Evolutionary conservation across 441 rosid genomes (phyloP), one percentile per base, ranked within the genome.

Genomic region (Pelargonium australe): DNA sequence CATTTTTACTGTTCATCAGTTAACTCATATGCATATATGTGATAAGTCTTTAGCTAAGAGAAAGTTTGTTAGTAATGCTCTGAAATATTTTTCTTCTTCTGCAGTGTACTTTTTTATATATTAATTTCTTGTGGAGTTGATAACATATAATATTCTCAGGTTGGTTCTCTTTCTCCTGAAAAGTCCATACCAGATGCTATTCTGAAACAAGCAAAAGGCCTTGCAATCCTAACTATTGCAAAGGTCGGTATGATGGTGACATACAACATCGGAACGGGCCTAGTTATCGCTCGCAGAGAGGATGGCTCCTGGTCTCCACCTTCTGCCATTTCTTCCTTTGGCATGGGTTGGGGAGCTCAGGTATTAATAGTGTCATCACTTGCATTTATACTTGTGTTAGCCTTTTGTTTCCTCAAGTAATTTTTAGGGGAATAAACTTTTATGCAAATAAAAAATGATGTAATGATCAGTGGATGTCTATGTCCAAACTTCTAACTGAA

Each of bases 291-390:
- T 75, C 90, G 85, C 17, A 85, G 95, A 79, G 87, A 85, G 76
- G 92, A 91, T 73, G 95, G 90, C 61, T 89, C 95, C 6, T 95
- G 99, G 97, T 95, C 99, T 75, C 95, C 99, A 55, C 99, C 97
- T 17, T 90, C 93, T 1, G 96, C 99, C 72, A 79, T 95, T 72
- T 88, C 97, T 73, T 81, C 99, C 43, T 87, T 87, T 72, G 97
- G 99, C 76, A 41, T 86, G 73, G 99, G 99, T 73, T 95, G 99
- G 99, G 97, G 97, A 71, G 95, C 97, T 77, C 99, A 95, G 96
- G 99, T 91, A 75, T 81, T 14, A 8, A 49, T 64, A 71, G 2
- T 0, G 11, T 19, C 31, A 37, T 6, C 13, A 11, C 5, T 57
- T 57, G 63, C 62, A 16, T 57, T 57, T 12, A 19, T 19, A 12